These are phyloP conservation scores for Candida rishiriensis DNA, from an alignment of 805 yeast genomes.

Conservation along the genomic window DNA sequence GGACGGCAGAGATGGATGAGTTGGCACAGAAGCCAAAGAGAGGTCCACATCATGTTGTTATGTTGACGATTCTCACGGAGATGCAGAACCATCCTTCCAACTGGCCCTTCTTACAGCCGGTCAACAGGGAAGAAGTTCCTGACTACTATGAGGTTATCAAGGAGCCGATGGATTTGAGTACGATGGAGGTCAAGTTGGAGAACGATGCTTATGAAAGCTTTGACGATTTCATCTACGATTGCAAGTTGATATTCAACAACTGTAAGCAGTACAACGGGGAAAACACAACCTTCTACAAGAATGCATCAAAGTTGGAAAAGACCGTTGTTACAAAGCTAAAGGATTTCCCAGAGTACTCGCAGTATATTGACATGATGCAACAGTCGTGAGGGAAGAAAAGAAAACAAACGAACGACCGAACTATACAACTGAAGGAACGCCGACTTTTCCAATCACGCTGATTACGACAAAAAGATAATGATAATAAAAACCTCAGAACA, in stretches of 20 bases:
- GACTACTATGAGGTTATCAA: conserved; percentile 95
- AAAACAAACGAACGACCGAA: not conserved
- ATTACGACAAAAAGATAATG: not conserved
- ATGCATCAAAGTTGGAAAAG: conserved; percentile 91
- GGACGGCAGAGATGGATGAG: conserved; percentile 98
- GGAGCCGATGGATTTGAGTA: conserved; percentile 96
- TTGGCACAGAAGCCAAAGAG: conserved; percentile 92
- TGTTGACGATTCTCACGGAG: conserved; percentile 85
- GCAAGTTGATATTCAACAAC: conserved; percentile 79
- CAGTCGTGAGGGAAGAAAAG: conserved; percentile 9
- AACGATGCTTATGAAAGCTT: conserved; percentile 86
- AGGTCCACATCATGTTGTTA: conserved; percentile 89
- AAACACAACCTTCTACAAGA: conserved; percentile 89
- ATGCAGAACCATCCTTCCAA: conserved; percentile 93
- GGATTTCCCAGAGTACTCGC: conserved; percentile 90
- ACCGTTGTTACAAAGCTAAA: conserved; percentile 76
- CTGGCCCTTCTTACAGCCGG: conserved; percentile 97
- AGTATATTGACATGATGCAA: conserved; percentile 53
- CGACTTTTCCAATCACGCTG: no score
- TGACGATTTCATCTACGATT: conserved; percentile 89
- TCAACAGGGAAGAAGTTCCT: conserved; percentile 87
- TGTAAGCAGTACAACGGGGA: conserved; percentile 93
- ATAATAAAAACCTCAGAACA: not conserved
- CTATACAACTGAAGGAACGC: not conserved
- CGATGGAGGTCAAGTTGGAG: conserved; percentile 92